Percentiles rank a stretch among this genome's conserved stretches.
Conservation (phyloP, 1,139 yeast species). For the Taphrina betulina region DNA sequence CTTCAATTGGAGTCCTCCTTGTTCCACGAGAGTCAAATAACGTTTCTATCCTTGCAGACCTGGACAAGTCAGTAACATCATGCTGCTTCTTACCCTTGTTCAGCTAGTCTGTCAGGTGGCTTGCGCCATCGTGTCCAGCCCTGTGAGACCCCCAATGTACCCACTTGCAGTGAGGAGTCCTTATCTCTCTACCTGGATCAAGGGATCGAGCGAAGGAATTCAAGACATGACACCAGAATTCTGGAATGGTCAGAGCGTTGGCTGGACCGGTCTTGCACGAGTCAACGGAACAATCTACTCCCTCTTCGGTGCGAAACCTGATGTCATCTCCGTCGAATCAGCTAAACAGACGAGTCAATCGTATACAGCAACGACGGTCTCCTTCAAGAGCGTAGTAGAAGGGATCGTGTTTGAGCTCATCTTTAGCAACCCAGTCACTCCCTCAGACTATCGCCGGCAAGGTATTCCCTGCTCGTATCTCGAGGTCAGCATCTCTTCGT, state of each 20-base stretch:
- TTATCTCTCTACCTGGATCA: slow-evolving; percentile 15
- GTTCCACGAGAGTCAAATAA: too few species aligned
- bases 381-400: neutral
- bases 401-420: slow-evolving; percentile 1
- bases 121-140: neutral
- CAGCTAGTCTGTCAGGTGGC: neutral
- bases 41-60: too few species aligned
- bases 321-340: neutral
- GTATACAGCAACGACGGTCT: neutral
- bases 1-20: too few species aligned
- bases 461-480: slow-evolving; percentile 5
- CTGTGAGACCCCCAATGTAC: slow-evolving; percentile 1
- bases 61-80: too few species aligned
- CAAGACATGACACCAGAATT: slow-evolving; percentile 8
- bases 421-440: slow-evolving; percentile 11
- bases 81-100: too few species aligned
- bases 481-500: slow-evolving; percentile 3
- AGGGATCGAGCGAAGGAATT: slow-evolving; percentile 14
- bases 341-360: slow-evolving; percentile 3
- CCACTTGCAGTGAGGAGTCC: slow-evolving; percentile 16
- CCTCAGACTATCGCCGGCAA: slow-evolving; percentile 16
- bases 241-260: slow-evolving; percentile 20
- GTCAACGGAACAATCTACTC: slow-evolving; percentile 2
- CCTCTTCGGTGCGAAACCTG: slow-evolving; percentile 7
- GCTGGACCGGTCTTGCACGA: slow-evolving; percentile 16